phyloP scores from a whole-genome alignment of 2,329 filamentous ascomycete genomes.

The Pleoardoris graminearum region DNA sequence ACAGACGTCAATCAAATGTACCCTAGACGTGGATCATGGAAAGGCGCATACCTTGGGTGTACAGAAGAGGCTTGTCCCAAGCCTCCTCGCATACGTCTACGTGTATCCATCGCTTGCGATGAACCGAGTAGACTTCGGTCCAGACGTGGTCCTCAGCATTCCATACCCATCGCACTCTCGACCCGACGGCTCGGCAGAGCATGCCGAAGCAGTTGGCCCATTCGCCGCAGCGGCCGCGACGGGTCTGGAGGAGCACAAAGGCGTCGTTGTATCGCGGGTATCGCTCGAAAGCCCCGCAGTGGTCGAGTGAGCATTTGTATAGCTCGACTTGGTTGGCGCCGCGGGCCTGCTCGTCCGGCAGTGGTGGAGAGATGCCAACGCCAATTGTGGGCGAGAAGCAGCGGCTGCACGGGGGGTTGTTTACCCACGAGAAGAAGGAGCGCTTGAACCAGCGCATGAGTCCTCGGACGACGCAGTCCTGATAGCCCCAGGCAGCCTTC shows the following conservation, averaged over 20 bases:
- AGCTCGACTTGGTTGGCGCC: conserved; percentile 87
- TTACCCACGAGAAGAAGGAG: conserved; percentile 94
- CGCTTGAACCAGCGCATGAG: conserved; percentile 95
- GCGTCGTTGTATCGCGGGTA: conserved; percentile 96
- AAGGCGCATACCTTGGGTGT: conserved; percentile 71
- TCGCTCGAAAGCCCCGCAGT: conserved; percentile 78
- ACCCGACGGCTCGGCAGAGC: conserved; percentile 91
- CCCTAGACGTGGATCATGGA: background rate
- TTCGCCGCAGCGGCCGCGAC: conserved; percentile 85
- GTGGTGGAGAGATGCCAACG: conserved; percentile 80
- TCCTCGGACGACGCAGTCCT: conserved; percentile 92
- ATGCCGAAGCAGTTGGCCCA: conserved; percentile 99
- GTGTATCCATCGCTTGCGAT: conserved; percentile 93
- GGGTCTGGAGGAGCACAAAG: conserved; percentile 85
- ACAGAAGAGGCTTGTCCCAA: conserved; percentile 92
- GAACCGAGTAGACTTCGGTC: conserved; percentile 96
- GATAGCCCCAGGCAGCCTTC: conserved; percentile 91
- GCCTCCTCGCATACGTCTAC: conserved; percentile 93
- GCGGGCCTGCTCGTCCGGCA: conserved; percentile 85
- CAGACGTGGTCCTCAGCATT: conserved; percentile 97
- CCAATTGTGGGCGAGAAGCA: conserved; percentile 83
- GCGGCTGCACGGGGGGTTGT: conserved; percentile 83
- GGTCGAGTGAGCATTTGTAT: conserved; percentile 78
- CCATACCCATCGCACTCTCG: conserved; percentile 95
- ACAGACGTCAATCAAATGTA: conserved; percentile 13